These are phyloP conservation scores for Phytopythium boreale DNA, from an alignment of 352 stramenopile species.

Conservation along the genomic window DNA sequence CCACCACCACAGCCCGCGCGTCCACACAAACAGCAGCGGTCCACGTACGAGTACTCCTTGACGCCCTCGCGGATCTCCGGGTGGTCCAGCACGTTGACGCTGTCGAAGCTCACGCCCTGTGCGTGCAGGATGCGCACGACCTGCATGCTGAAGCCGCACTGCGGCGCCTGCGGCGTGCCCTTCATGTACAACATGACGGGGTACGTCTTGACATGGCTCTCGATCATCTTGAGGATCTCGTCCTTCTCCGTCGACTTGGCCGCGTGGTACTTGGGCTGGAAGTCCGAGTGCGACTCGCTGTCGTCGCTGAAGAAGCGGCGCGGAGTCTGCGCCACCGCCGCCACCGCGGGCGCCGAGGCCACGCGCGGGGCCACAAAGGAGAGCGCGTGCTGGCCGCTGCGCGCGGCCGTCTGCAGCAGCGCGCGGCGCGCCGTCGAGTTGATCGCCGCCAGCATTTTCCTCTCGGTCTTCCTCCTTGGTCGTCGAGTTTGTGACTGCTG, in stretches of 20 bases:
- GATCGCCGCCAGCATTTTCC: slow-evolving; percentile 27
- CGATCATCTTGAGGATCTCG: slow-evolving; percentile 89
- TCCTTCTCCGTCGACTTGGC: slow-evolving; percentile 84
- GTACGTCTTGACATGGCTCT: slow-evolving; percentile 89
- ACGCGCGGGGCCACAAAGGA: slow-evolving; percentile 5
- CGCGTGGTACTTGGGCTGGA: slow-evolving; percentile 84
- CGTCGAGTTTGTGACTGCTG: slow-evolving; percentile 10
- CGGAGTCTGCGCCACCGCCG: not conserved
- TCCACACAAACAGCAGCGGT: not conserved
- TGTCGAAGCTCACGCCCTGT: slow-evolving; percentile 94
- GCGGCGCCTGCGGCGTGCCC: slow-evolving; percentile 94
- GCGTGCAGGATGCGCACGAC: slow-evolving; percentile 94
- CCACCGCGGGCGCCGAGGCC: not conserved
- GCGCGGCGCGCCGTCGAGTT: slow-evolving; percentile 31
- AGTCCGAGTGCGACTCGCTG: slow-evolving; percentile 81
- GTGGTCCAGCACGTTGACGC: slow-evolving; percentile 98
- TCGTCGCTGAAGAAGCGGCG: slow-evolving; percentile 40
- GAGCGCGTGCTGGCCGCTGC: slow-evolving; percentile 16
- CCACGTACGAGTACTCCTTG: slow-evolving; percentile 96
- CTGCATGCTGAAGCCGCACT: slow-evolving; percentile 97
- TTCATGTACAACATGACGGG: slow-evolving; percentile 99
- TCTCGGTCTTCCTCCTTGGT: not conserved
- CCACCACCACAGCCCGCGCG: slow-evolving; percentile 7
- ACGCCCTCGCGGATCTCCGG: slow-evolving; percentile 97
- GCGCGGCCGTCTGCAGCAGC: slow-evolving; percentile 22